These are phyloP conservation scores for Arthrobotrys musiformis DNA, from an alignment of 2,329 filamentous ascomycete species.

Conservation along the genomic window DNA sequence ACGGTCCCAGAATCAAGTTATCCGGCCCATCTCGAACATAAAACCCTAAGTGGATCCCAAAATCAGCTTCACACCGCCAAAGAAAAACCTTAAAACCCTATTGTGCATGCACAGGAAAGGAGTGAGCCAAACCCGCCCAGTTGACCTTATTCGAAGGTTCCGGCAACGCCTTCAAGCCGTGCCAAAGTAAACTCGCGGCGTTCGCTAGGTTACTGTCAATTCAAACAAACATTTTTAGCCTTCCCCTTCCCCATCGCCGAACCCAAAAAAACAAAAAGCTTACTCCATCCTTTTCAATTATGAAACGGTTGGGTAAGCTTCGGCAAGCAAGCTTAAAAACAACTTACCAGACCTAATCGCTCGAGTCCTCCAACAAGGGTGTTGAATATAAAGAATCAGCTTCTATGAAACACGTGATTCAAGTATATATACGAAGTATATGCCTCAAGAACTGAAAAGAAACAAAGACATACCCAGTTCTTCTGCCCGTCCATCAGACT, in stretches of 20 bases:
- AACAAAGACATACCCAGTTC: slow-evolving; percentile 74
- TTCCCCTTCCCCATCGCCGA: no score
- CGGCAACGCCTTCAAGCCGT: slow-evolving; percentile 78
- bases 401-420: slow-evolving; percentile 54
- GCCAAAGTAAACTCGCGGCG: slow-evolving; percentile 79
- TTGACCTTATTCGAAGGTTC: slow-evolving; percentile 75
- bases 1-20: slow-evolving; percentile 78
- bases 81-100: neutral
- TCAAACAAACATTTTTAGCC: neutral
- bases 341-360: slow-evolving; percentile 27
- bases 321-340: neutral
- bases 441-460: neutral
- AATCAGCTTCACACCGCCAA: slow-evolving; percentile 22
- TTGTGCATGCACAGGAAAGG: neutral
- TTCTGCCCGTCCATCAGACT: slow-evolving; percentile 77
- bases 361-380: neutral
- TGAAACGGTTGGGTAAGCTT: neutral
- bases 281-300: neutral
- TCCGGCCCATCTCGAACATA: slow-evolving; percentile 72
- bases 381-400: no score
- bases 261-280: no score
- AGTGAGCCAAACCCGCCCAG: slow-evolving; percentile 72
- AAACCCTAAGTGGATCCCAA: slow-evolving; percentile 69
- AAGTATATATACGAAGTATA: slow-evolving; percentile 2
- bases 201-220: slow-evolving; percentile 80